A percentile compares a stretch with the other conserved stretches of the same genome.
Conservation (phyloP, 306 rosid genomes). For the Cicer cuneatum region DNA sequence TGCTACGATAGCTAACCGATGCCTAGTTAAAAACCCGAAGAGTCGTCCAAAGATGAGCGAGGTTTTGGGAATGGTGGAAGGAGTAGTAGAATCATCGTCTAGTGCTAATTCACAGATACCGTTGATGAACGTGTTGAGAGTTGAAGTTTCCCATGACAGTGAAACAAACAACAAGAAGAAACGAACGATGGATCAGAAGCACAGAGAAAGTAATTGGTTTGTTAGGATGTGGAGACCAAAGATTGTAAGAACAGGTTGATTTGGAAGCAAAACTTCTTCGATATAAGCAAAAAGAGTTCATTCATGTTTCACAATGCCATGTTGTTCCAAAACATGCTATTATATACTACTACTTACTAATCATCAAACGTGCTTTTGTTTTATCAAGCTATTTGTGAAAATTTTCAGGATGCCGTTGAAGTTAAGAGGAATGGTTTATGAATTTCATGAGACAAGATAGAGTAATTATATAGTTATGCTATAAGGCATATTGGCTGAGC, state of each 20-base stretch:
- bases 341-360: background rate
- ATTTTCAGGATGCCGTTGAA: slow-evolving; percentile 16
- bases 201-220: slow-evolving; percentile 67
- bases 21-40: slow-evolving; percentile 79
- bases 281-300: too few relatives aligned
- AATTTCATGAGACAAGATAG: background rate
- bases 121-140: slow-evolving; percentile 47
- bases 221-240: slow-evolving; percentile 64
- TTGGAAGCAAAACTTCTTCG: slow-evolving; percentile 36
- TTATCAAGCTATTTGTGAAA: slow-evolving; percentile 37
- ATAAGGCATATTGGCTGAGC: too few relatives aligned
- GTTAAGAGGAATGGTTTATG: slow-evolving; percentile 11
- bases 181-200: slow-evolving; percentile 56
- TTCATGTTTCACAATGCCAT: slow-evolving; percentile 36
- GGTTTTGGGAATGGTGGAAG: slow-evolving; percentile 80
- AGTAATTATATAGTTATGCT: too few relatives aligned
- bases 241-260: slow-evolving; percentile 64
- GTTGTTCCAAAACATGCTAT: background rate
- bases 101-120: slow-evolving; percentile 55
- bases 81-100: slow-evolving; percentile 53
- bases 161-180: slow-evolving; percentile 54
- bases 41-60: slow-evolving; percentile 97
- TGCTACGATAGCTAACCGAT: slow-evolving; percentile 75
- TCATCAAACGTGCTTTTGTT: background rate
- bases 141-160: slow-evolving; percentile 45